Evolutionary conservation across 139 green algal genomes (phyloP).

Genomic region (Zygnema circumcarinatum): DNA sequence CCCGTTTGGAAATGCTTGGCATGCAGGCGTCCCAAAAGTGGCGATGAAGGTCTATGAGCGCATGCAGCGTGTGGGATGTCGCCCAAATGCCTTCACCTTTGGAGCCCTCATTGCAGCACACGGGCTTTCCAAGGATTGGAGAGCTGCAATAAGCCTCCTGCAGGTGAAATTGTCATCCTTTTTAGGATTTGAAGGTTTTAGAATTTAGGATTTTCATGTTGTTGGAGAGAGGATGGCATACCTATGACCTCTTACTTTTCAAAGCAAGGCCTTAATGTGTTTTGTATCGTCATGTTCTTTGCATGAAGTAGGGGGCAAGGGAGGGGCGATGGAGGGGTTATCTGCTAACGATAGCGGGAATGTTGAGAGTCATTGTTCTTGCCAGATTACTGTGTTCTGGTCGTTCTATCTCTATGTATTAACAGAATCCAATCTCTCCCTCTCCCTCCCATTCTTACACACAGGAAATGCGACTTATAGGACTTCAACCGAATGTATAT

Average conservation of each 20-base stretch:
- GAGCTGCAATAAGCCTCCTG: slow-evolving; percentile 65
- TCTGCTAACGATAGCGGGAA: too few relatives aligned
- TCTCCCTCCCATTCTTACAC: too few relatives aligned
- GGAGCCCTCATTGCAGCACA: slow-evolving; percentile 64
- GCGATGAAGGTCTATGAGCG: slow-evolving; percentile 24
- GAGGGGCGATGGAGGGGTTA: neutral
- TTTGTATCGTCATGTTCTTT: neutral
- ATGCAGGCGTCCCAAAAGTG: slow-evolving; percentile 22
- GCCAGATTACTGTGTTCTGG: too few relatives aligned
- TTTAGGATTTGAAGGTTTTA: neutral
- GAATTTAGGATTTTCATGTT: neutral
- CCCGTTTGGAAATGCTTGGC: neutral
- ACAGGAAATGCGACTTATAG: slow-evolving; percentile 10
- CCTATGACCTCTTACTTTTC: neutral
- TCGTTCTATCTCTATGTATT: too few relatives aligned
- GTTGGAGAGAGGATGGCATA: neutral
- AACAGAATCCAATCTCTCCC: too few relatives aligned
- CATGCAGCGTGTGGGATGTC: slow-evolving; percentile 53
- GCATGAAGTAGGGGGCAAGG: too few relatives aligned
- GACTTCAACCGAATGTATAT: slow-evolving; percentile 9
- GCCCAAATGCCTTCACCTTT: slow-evolving; percentile 69
- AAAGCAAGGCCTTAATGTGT: neutral
- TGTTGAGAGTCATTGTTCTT: too few relatives aligned
- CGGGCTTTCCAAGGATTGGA: slow-evolving; percentile 57
- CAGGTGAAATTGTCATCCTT: too few relatives aligned